A percentile compares a stretch with the other conserved stretches of the same genome.
Conservation (phyloP, 495 filamentous ascomycete genomes). For the Annulohypoxylon moriforme region DNA sequence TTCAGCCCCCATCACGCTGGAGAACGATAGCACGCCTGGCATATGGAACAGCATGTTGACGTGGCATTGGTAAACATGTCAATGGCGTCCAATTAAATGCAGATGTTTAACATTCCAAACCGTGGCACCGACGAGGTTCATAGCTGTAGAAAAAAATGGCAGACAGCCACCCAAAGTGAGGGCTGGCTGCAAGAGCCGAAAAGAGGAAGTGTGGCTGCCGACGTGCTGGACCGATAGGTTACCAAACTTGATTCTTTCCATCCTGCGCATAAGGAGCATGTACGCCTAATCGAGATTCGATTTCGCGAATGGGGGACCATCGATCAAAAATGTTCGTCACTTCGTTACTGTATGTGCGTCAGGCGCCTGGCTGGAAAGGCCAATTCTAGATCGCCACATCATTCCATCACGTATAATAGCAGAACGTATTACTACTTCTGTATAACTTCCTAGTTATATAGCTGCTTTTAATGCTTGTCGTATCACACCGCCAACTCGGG, state of each 20-base stretch:
- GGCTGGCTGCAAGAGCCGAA: conserved; percentile 17
- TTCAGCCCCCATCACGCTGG: neutral
- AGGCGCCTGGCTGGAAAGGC: conserved; percentile 12
- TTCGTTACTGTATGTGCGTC: conserved; percentile 16
- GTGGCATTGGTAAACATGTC: conserved; percentile 21
- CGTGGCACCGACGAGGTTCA: conserved; percentile 18
- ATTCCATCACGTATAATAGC: conserved; percentile 15
- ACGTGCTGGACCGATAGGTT: conserved; percentile 31
- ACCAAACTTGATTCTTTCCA: conserved; percentile 23
- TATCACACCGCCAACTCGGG: conserved; percentile 45
- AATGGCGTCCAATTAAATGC: neutral
- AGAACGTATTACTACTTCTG: conserved; percentile 4
- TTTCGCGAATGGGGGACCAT: conserved; percentile 25
- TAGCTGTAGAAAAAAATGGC: conserved; percentile 3
- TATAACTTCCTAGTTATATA: conserved; percentile 9
- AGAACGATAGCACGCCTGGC: neutral
- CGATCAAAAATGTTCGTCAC: neutral
- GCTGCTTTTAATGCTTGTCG: conserved; percentile 26
- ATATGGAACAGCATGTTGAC: conserved; percentile 12
- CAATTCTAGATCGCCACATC: conserved; percentile 43
- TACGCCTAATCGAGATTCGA: conserved; percentile 39
- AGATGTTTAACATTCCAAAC: conserved; percentile 14
- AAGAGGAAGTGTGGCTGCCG: conserved; percentile 32
- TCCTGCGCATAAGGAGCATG: conserved; percentile 31
- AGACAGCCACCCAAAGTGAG: conserved; percentile 19